phyloP scores from a whole-genome alignment of 2,329 filamentous ascomycete species.

The Penicillium sp. region DNA sequence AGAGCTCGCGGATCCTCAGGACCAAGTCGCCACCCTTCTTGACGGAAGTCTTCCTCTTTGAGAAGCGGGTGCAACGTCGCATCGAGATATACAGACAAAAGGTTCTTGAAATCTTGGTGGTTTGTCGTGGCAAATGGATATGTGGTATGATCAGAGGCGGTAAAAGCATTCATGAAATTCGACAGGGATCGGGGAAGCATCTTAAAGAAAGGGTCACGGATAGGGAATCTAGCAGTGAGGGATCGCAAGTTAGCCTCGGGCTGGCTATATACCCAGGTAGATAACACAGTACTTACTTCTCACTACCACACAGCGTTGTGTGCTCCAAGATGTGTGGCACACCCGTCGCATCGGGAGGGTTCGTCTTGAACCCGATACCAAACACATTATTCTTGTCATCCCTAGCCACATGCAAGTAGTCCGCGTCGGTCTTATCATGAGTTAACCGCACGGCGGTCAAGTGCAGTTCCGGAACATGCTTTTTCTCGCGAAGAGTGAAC shows the following conservation, averaged over 20 bases:
- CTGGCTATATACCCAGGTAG: neutral
- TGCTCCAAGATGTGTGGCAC: conserved; percentile 97
- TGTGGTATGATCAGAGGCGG: conserved; percentile 91
- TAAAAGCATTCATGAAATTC: conserved; percentile 99
- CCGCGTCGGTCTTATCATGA: conserved; percentile 93
- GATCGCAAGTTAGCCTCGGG: conserved; percentile 6
- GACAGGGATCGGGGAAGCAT: conserved; percentile 98
- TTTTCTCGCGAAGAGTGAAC: conserved; percentile 85
- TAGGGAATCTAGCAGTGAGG: conserved; percentile 71
- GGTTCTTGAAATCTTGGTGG: conserved; percentile 89
- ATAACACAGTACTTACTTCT: conserved; percentile 66
- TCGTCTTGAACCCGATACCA: conserved; percentile 98
- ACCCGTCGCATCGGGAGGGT: conserved; percentile 93
- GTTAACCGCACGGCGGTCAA: conserved; percentile 87
- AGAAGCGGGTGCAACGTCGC: conserved; percentile 88
- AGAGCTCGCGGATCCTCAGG: conserved; percentile 79
- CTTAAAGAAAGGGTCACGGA: conserved; percentile 99
- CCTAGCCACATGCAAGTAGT: conserved; percentile 92
- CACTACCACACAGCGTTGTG: conserved; percentile 91
- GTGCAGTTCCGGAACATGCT: conserved; percentile 92
- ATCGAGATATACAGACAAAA: conserved; percentile 96
- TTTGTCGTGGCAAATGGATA: conserved; percentile 99
- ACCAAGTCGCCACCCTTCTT: conserved; percentile 96
- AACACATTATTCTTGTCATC: conserved; percentile 99
- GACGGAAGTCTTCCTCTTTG: conserved; percentile 88